Base-by-base conservation (phyloP, 305 asterid species). In the Ajuga reptans region DNA sequence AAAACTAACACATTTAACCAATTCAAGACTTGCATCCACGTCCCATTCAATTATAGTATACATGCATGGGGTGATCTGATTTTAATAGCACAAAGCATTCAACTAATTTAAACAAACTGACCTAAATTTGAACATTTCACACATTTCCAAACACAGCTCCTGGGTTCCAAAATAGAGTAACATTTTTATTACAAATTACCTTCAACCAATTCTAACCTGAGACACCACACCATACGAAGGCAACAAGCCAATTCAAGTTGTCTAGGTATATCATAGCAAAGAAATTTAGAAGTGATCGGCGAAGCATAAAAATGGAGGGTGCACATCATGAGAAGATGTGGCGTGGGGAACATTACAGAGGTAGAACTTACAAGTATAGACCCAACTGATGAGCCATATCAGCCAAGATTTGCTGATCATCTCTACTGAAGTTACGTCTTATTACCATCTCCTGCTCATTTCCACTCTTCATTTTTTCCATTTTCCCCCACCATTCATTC, bases 321-420 rank as follows among this genome's bases (percentile, higher is more conserved):
- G 17, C 16, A 49, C 17, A 16, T 36, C 50, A 21, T 51, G 54
- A 46, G 18, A 27, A 67, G 41, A 24, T n/a, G 61, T 10, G 33
- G 62, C 3, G 42, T 33, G 24, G 18, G 11, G 43, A n/a, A 59
- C 14, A 33, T 42, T 14, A 34, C 12, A n/a, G 27, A 39, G 62
- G 57, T 12, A 43, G 14, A 68, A 84, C 98, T 87, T 86, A 92
- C 98, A 92, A 92, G 84, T 92, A 64, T 57, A 92, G 87, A 37
- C 89, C 97, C 73, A 90, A 72, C 69, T 92, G 94, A 80, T 81
- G 45, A 24, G 98, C 95, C 97, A 92, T 92, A 76, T 89, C 95
- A 63, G 76, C 83, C 80, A 92, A 51, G 49, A 74, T 81, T 15
- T 88, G 87, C 59, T 87, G 96, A 72, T 92, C 96, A 42, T 86